Percentiles rank a stretch among this genome's conserved stretches.
phyloP scores from a whole-genome alignment of 75 land plant genomes.

The Pinus albicaulis region DNA sequence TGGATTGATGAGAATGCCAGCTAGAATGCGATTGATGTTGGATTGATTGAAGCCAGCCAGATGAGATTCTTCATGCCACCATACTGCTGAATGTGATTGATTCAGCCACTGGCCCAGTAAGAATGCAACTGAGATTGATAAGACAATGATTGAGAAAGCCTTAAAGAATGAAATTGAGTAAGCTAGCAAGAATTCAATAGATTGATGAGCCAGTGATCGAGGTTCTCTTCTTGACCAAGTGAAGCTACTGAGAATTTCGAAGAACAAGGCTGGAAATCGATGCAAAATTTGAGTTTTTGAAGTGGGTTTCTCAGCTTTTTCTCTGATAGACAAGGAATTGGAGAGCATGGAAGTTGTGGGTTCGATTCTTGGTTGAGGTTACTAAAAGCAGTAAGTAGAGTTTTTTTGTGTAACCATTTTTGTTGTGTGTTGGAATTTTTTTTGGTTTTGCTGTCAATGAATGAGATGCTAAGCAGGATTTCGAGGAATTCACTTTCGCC shows the following conservation, averaged over 20 bases:
- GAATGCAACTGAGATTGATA: too few species aligned
- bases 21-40: too few species aligned
- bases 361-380: slow-evolving; percentile 1
- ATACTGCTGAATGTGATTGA: too few species aligned
- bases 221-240: too few species aligned
- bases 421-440: neutral
- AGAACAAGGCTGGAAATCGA: neutral
- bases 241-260: neutral
- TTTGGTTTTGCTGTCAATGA: neutral
- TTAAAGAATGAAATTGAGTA: too few species aligned
- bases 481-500: slow-evolving; percentile 8
- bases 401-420: neutral
- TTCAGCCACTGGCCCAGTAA: too few species aligned
- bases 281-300: neutral
- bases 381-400: neutral
- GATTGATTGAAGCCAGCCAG: too few species aligned
- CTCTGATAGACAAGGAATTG: neutral
- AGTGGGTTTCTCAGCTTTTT: slow-evolving; percentile 2
- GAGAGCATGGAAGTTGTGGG: slow-evolving; percentile 5
- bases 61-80: too few species aligned
- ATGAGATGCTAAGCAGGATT: slow-evolving; percentile 6
- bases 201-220: too few species aligned
- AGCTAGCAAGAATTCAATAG: too few species aligned
- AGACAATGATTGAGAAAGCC: too few species aligned
- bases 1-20: too few species aligned